Evolutionary conservation across 257 asterid genomes (phyloP), one percentile per base, ranked within the genome.

Genomic region (Forsythia viridissima): DNA sequence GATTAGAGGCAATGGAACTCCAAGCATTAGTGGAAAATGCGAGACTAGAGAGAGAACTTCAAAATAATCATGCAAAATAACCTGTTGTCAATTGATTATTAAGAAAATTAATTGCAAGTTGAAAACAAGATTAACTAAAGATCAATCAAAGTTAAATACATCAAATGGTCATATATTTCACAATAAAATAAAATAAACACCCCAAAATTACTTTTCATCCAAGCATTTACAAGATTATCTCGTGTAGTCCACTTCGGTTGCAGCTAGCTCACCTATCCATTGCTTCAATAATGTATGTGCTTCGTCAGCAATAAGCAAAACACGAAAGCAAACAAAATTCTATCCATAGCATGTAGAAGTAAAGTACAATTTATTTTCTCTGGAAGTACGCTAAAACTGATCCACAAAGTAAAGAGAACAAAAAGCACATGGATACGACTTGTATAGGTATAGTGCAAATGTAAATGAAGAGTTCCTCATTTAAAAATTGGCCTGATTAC

Each of bases 331-430:
- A 52, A 52, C 21, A 52, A 52, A 52, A 52, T 52, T 52, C 24
- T 46, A 51, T 51, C 59, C 59, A 4, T 13, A 16, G 20, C 12
- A 51, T 51, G 59, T 51, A 51, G 20, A 51, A 52, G n/a, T 13
- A 3, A 10, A 38, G 21, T 71, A 16, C 20, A 21, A 8, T 21
- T 24, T 30, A 16, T 71, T 59, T 43, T 71, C 75, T 24, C 12
- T 3, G 41, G 18, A 42, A 71, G 75, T 13, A 41, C 0, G 8
- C 16, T 1, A 43, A 42, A 71, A 42, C 59, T 10, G 3, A 52
- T 52, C 63, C 75, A 41, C 16, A 71, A 71, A 71, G 8, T 71
- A 20, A 30, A 42, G 59, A 41, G 59, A 71, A 70, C n/a, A 41
- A 71, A 71, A 71, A 3, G 48, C 59, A 43, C n/a, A 71, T 52